These are phyloP conservation scores for Collybiopsis luxurians DNA, from an alignment of 768 basidiomycete genomes.

Conservation along the genomic window DNA sequence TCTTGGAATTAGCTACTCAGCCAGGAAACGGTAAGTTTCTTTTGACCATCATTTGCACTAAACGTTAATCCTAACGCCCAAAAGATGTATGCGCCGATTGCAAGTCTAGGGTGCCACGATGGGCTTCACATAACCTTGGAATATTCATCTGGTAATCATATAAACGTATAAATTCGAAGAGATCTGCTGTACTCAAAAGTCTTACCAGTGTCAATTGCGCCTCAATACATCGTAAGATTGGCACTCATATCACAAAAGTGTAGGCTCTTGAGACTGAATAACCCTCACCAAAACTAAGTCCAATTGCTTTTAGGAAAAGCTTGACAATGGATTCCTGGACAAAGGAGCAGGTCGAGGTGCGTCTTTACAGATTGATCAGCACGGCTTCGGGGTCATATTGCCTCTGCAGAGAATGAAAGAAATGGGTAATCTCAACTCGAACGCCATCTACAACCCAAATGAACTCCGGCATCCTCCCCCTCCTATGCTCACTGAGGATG, in stretches of 20 bases:
- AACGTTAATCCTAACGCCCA: background rate
- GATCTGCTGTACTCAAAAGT: slow-evolving; percentile 3
- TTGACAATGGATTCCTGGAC: slow-evolving; percentile 85
- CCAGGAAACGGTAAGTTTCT: slow-evolving; percentile 78
- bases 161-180: background rate
- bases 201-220: slow-evolving; percentile 75
- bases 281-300: background rate
- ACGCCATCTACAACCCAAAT: slow-evolving; percentile 78
- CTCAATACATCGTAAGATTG: slow-evolving; percentile 90
- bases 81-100: slow-evolving; percentile 92
- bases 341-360: slow-evolving; percentile 84
- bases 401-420: slow-evolving; percentile 67
- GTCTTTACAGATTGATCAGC: slow-evolving; percentile 20
- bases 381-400: slow-evolving; percentile 7
- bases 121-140: slow-evolving; percentile 88
- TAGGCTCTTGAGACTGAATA: slow-evolving; percentile 36
- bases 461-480: slow-evolving; percentile 82
- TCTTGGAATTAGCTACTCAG: slow-evolving; percentile 65
- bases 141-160: slow-evolving; percentile 76
- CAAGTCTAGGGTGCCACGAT: slow-evolving; percentile 80
- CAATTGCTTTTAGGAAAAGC: slow-evolving; percentile 64
- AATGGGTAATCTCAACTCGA: slow-evolving; percentile 81
- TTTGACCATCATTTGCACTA: background rate
- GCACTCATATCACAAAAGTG: slow-evolving; percentile 94
- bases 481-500: slow-evolving; percentile 70